These are phyloP conservation scores for Pythium diclinum DNA, from an alignment of 352 stramenopile genomes.

Conservation along the genomic window DNA sequence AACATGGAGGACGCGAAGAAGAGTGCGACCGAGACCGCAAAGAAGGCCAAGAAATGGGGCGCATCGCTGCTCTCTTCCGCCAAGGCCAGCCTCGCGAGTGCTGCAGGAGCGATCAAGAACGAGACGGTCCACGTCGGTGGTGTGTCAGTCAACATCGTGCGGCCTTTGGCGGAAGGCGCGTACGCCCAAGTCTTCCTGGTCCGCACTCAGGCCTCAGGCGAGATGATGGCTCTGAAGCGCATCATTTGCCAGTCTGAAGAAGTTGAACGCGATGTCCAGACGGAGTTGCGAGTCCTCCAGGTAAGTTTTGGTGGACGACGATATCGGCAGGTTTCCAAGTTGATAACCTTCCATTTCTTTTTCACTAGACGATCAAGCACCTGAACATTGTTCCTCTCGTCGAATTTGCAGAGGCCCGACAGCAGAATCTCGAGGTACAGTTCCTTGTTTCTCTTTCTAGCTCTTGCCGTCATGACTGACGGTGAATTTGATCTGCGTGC, in stretches of 20 bases:
- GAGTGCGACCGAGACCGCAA: slow-evolving; percentile 73
- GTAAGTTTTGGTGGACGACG: slow-evolving; percentile 29
- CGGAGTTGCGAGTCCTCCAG: slow-evolving; percentile 71
- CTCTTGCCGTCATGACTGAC: background rate
- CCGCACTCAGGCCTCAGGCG: slow-evolving; percentile 53
- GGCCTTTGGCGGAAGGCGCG: slow-evolving; percentile 64
- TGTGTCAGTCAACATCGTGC: slow-evolving; percentile 65
- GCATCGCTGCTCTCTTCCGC: slow-evolving; percentile 77
- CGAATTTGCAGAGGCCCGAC: slow-evolving; percentile 68
- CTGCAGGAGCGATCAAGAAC: slow-evolving; percentile 56
- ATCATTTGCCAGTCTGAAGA: slow-evolving; percentile 82
- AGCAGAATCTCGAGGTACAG: slow-evolving; percentile 67
- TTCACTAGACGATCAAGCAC: slow-evolving; percentile 69
- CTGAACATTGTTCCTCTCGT: slow-evolving; percentile 79
- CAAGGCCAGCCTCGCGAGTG: slow-evolving; percentile 69
- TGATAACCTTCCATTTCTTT: background rate
- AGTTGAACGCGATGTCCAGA: slow-evolving; percentile 69
- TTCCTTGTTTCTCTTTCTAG: background rate
- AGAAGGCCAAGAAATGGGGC: slow-evolving; percentile 87
- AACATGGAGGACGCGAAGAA: slow-evolving; percentile 85
- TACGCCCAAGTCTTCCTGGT: slow-evolving; percentile 85
- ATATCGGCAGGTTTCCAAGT: background rate
- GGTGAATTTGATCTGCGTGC: background rate
- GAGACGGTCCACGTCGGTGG: slow-evolving; percentile 77
- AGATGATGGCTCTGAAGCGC: slow-evolving; percentile 81